Evolutionary conservation across 2,329 filamentous ascomycete genomes (phyloP), one percentile per base, ranked within the genome.

Genomic region (Diaporthe helianthi): DNA sequence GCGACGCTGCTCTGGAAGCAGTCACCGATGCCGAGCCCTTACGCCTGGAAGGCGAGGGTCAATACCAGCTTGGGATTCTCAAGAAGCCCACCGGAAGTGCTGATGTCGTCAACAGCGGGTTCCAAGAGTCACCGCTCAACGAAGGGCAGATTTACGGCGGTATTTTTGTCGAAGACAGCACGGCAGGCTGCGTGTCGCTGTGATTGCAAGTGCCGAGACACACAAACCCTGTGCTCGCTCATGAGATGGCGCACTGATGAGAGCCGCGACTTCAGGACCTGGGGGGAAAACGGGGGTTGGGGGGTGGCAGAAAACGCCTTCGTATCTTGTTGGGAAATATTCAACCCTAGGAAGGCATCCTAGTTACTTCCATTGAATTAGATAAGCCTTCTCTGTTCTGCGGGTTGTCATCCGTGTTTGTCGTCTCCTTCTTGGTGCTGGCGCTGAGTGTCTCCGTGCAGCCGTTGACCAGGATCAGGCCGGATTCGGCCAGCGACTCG

Each of bases 11-110:
- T 2, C 83, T 89, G 47, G 75, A 80, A 65, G 78, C 81, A 29
- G 85, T 87, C 22, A 85, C 83, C 4, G 76, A 76, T 2, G 79
- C 82, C 2, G 74, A 84, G 4, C 68, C 78, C 75, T 83, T 88
- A 70, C 79, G 82, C 12, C n/a, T n/a, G n/a, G n/a, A n/a, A n/a
- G 87, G 87, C 24, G 82, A 80, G 38, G 87, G 87, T 17, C 77
- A 83, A 76, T 83, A 84, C 76, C 87, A 89, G 77, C 81, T 89
- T 38, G 87, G 87, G 58, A 81, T 89, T 24, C 78, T 89, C 70
- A 89, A 89, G 84, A 88, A 84, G 76, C 82, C 82, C 1, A 84
- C 82, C 0, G 87, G 83, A 73, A 86, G 75, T 75, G 82, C 71
- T 73, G 83, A 86, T 69, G 82, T 86, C 15, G 83, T 84, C 58